Conservation (phyloP, 331 rosid species). For the Rosa hybrid region DNA sequence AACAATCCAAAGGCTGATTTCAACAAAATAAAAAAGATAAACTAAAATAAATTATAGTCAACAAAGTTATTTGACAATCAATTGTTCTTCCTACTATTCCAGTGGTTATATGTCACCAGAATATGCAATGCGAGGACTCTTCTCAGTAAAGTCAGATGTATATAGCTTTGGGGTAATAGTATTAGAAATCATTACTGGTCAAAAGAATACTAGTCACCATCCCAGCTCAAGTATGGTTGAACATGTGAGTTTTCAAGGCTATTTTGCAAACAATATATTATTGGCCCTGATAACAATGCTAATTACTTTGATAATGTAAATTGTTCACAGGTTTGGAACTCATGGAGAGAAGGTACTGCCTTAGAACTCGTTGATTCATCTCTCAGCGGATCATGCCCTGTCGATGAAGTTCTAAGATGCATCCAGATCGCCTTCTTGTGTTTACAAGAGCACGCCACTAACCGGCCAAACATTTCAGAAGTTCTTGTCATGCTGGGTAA, state of each 20-base stretch:
- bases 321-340: slow-evolving; percentile 52
- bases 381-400: slow-evolving; percentile 17
- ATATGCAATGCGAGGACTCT: slow-evolving; percentile 54
- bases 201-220: slow-evolving; percentile 33
- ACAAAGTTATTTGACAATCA: not conserved
- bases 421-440: slow-evolving; percentile 54
- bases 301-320: not conserved
- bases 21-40: too few relatives aligned
- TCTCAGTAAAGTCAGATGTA: slow-evolving; percentile 58
- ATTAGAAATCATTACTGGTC: slow-evolving; percentile 58
- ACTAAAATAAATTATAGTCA: too few relatives aligned
- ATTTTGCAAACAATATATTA: not conserved
- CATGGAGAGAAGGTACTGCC: slow-evolving; percentile 43
- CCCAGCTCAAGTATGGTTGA: slow-evolving; percentile 44
- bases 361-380: slow-evolving; percentile 37
- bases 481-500: too few relatives aligned
- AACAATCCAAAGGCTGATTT: too few relatives aligned
- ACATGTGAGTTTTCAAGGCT: slow-evolving; percentile 34
- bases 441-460: not conserved
- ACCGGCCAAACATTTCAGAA: too few relatives aligned
- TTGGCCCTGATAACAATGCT: too few relatives aligned
- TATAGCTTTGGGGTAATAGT: slow-evolving; percentile 54
- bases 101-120: slow-evolving; percentile 73
- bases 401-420: slow-evolving; percentile 46
- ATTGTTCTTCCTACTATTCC: not conserved